Percentiles rank a stretch among this genome's conserved stretches.
Evolutionary conservation across 495 filamentous ascomycete species (phyloP).

Genomic region (Aspergillus biplanus): DNA sequence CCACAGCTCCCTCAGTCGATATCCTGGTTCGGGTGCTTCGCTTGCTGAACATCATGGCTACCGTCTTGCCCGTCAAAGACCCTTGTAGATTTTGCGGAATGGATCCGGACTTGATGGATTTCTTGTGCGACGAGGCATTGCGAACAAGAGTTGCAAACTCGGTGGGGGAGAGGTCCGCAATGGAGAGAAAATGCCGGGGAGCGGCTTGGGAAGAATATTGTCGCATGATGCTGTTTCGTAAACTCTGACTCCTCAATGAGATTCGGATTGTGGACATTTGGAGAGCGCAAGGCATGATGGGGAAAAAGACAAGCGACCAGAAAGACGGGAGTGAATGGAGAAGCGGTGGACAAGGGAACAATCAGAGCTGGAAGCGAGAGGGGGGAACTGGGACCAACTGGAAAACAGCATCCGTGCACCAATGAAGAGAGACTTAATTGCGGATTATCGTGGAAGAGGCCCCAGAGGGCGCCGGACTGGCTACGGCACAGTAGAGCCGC

Average conservation of each 20-base stretch:
- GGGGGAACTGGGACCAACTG: neutral
- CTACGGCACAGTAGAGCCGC: too few relatives aligned
- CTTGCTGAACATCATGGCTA: slow-evolving; percentile 97
- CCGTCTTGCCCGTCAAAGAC: slow-evolving; percentile 71
- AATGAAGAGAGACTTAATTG: slow-evolving; percentile 63
- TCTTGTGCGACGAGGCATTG: slow-evolving; percentile 78
- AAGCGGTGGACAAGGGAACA: slow-evolving; percentile 1
- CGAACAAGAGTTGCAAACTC: slow-evolving; percentile 82
- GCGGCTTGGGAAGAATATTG: slow-evolving; percentile 46
- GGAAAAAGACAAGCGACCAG: neutral
- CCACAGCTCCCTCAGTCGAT: slow-evolving; percentile 86
- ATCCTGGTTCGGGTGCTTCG: slow-evolving; percentile 89
- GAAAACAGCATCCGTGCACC: neutral
- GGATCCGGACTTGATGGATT: slow-evolving; percentile 71
- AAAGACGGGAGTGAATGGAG: neutral
- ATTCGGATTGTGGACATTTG: slow-evolving; percentile 56
- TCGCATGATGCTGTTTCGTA: slow-evolving; percentile 41
- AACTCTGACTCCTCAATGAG: slow-evolving; percentile 27
- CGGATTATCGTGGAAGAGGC: too few relatives aligned
- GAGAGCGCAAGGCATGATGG: slow-evolving; percentile 41
- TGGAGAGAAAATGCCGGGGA: slow-evolving; percentile 86
- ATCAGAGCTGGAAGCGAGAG: neutral
- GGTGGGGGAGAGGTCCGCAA: slow-evolving; percentile 76
- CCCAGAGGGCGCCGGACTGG: too few relatives aligned
- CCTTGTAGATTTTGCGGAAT: slow-evolving; percentile 60